phyloP scores from a whole-genome alignment of 768 basidiomycete genomes.

The Auricularia cornea region DNA sequence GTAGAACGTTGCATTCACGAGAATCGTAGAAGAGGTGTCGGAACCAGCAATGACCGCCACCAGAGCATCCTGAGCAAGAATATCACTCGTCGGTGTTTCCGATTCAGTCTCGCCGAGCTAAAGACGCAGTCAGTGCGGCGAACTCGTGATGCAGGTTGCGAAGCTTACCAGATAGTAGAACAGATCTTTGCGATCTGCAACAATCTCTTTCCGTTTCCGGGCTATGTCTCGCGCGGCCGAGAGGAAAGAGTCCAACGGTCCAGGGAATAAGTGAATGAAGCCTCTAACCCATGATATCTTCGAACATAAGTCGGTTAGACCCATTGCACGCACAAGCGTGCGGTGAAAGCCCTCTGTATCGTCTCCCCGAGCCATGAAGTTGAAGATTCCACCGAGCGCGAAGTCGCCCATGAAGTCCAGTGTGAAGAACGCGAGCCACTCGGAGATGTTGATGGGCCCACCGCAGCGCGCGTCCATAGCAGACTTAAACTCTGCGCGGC shows the following conservation, averaged over 20 bases:
- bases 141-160: too few relatives aligned
- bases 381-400: conserved; percentile 5
- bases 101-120: too few relatives aligned
- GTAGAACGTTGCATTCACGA: neutral
- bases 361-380: neutral
- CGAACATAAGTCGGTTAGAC: neutral
- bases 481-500: neutral
- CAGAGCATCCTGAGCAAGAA: neutral
- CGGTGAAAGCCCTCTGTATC: neutral
- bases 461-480: neutral
- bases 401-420: conserved; percentile 9
- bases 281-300: conserved; percentile 4
- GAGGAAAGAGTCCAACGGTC: neutral
- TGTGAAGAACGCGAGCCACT: neutral
- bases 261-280: neutral
- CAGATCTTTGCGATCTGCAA: conserved; percentile 4
- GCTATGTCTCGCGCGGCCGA: neutral
- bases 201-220: neutral
- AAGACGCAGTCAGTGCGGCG: too few relatives aligned
- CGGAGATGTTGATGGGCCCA: neutral
- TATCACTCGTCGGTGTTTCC: neutral
- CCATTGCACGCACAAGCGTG: neutral
- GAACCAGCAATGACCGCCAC: neutral
- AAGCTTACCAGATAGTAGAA: conserved; percentile 5
- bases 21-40: neutral